A percentile compares a stretch with the other conserved stretches of the same genome.
Evolutionary conservation across 495 filamentous ascomycete species (phyloP).

Genomic region (Hypoxylon perforatum): DNA sequence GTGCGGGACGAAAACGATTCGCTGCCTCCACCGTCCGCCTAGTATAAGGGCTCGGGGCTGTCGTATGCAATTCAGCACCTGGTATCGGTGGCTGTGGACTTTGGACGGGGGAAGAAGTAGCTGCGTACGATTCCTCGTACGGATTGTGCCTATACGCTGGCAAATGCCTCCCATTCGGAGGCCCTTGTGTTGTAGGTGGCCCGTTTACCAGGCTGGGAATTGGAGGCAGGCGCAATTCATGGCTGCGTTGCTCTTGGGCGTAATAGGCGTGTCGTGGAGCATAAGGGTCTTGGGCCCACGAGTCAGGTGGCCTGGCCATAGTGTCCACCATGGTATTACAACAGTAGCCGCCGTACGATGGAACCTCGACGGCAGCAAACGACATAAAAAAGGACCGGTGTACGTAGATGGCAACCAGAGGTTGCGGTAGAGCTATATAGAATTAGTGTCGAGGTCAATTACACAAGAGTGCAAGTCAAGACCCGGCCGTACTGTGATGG

Average conservation of each 20-base stretch:
- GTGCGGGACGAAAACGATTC: constrained; percentile 47
- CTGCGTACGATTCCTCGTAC: constrained; percentile 36
- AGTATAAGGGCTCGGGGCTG: constrained; percentile 28
- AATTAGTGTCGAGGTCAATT: constrained; percentile 17
- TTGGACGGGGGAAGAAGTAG: constrained; percentile 39
- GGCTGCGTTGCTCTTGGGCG: constrained; percentile 48
- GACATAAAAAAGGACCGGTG: constrained; percentile 28
- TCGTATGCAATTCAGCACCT: constrained; percentile 47
- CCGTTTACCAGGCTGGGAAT: constrained; percentile 42
- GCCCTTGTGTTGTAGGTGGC: constrained; percentile 31
- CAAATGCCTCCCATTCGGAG: constrained; percentile 35
- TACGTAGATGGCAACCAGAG: constrained; percentile 22
- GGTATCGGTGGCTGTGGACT: constrained; percentile 41
- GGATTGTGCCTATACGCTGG: constrained; percentile 28
- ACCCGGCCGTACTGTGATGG: constrained; percentile 22
- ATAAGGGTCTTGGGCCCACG: constrained; percentile 54
- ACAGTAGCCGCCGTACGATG: constrained; percentile 52
- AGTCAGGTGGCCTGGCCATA: constrained; percentile 59
- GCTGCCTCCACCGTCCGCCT: constrained; percentile 48
- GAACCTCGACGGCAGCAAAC: constrained; percentile 52
- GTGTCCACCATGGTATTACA: constrained; percentile 58
- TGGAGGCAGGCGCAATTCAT: constrained; percentile 44
- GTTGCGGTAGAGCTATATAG: constrained; percentile 37
- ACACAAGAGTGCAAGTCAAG: constrained; percentile 23
- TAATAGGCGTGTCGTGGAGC: constrained; percentile 54